Evolutionary conservation across 2,329 filamentous ascomycete species (phyloP), one percentile per base, ranked within the genome.

Genomic region (Aspergillus sp.): DNA sequence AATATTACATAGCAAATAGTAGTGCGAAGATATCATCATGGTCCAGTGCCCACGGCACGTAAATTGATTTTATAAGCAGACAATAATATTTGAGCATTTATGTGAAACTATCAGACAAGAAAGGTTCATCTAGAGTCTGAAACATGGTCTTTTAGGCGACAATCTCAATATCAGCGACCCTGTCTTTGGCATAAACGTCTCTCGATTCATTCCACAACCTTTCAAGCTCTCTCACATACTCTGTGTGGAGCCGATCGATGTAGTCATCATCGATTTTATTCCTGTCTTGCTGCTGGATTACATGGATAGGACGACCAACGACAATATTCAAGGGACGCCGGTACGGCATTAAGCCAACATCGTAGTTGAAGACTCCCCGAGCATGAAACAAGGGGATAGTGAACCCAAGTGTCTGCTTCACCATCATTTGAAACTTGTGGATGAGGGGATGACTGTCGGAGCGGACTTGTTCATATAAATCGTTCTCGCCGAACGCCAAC

Each of bases 271-370:
- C 83, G 1, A 93, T 90, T 60, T 86, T 85, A 35, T 84, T 78
- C 37, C 72, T 68, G 19, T 82, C 77, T 60, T 82, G 79, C 50
- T 82, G 74, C 68, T 83, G 82, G 51, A 84, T 77, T 6, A 96
- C 88, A 61, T 81, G 80, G 60, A 97, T 91, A 0, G 93, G 92
- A 52, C 84, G 82, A 3, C 93, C 93, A 14, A 96, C 90, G 12
- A 99, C 93, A 48, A 97, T 86, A 70, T 98, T 95, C 58, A 99
- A 80, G 11, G 91, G 88, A 51, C 88, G 82, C 12, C 95, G 86
- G 73, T 97, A 98, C 0, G 95, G 95, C 90, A 98, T 92, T 67
- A 98, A 79, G 4, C 95, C 95, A 14, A 97, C 91, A 73, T 99
- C 95, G 71, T 99, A 98, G 75, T 99, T 99, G 78, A 98, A 96